phyloP scores from a whole-genome alignment of 306 rosid species.

The Herpetospermum pedunculosum region DNA sequence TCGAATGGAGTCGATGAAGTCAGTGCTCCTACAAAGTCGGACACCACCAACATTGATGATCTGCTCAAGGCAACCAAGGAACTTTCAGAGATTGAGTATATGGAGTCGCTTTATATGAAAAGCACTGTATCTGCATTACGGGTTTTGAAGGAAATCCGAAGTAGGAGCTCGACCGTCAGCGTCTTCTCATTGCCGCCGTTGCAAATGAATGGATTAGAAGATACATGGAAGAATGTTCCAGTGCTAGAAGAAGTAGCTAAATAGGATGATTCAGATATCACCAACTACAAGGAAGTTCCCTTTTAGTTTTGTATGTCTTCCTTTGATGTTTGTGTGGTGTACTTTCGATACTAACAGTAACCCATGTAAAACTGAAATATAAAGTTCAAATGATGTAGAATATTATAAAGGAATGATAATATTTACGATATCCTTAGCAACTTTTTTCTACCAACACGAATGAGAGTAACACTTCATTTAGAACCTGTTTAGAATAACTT shows the following conservation, averaged over 20 bases:
- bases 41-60: conserved; percentile 33
- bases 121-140: conserved; percentile 73
- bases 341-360: background rate
- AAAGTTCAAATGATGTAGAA: background rate
- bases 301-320: background rate
- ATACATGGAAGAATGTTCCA: conserved; percentile 52
- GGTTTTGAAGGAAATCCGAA: conserved; percentile 77
- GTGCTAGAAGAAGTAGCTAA: conserved; percentile 59
- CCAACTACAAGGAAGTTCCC: conserved; percentile 3
- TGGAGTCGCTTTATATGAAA: conserved; percentile 79
- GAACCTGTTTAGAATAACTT: no score
- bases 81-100: conserved; percentile 62
- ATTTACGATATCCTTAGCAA: background rate
- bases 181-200: conserved; percentile 81
- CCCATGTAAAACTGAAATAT: background rate
- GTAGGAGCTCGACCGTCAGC: conserved; percentile 83
- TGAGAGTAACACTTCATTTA: background rate
- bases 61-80: conserved; percentile 42
- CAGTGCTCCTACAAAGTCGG: conserved; percentile 47
- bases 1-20: conserved; percentile 37
- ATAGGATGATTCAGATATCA: conserved; percentile 25
- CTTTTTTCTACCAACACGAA: background rate
- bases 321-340: background rate
- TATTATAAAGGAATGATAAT: background rate
- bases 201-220: conserved; percentile 48